Evolutionary conservation across 768 basidiomycete genomes (phyloP).

Genomic region (Candolleomyces aberdarensis): DNA sequence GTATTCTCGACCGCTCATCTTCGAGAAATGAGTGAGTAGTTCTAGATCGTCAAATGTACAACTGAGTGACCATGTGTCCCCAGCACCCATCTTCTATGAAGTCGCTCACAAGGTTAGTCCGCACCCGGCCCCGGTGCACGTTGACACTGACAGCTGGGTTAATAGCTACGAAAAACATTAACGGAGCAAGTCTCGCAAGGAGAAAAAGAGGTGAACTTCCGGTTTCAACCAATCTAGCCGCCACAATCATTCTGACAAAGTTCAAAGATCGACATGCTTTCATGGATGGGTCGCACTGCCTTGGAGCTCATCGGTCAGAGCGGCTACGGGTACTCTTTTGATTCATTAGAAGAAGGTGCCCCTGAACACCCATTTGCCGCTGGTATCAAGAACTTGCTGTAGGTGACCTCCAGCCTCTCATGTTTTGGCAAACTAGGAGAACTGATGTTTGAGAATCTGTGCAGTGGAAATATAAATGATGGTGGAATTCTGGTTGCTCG

Average conservation of each 20-base stretch:
- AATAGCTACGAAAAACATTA: conserved; percentile 13
- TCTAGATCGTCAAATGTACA: background rate
- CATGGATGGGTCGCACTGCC: conserved; percentile 41
- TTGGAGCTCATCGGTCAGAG: conserved; percentile 49
- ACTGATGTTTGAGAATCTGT: background rate
- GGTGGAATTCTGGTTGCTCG: conserved; percentile 10
- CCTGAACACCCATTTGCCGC: conserved; percentile 26
- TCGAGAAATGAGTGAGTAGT: conserved; percentile 18
- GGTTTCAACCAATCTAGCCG: background rate
- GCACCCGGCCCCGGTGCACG: conserved; percentile 6
- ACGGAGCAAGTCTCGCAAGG: background rate
- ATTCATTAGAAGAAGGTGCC: conserved; percentile 30
- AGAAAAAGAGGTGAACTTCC: conserved; percentile 12
- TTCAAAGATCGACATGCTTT: conserved; percentile 27
- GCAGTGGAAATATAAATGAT: conserved; percentile 4
- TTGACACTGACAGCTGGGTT: conserved; percentile 21
- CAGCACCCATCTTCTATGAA: conserved; percentile 36
- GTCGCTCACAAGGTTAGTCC: conserved; percentile 26
- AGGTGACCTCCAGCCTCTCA: conserved; percentile 7
- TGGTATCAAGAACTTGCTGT: conserved; percentile 32
- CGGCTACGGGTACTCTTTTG: conserved; percentile 44
- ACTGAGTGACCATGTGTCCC: background rate
- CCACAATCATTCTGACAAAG: background rate
- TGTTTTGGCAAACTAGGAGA: background rate
- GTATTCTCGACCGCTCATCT: conserved; percentile 31